A percentile compares a stretch with the other conserved stretches of the same genome.
phyloP scores from a whole-genome alignment of 192 early-diverging fungal species.

The Backusella macrospora region DNA sequence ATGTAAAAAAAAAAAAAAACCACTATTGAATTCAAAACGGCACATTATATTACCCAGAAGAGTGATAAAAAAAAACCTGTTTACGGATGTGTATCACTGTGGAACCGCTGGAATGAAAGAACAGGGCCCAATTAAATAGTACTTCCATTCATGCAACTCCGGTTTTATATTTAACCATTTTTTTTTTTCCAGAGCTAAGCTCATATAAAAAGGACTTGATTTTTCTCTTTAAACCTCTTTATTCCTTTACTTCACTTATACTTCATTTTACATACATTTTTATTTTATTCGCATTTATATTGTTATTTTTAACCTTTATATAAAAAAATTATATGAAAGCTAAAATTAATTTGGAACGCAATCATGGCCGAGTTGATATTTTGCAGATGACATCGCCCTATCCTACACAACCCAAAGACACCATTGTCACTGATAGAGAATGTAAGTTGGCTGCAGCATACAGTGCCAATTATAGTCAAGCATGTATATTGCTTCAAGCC shows the following conservation, averaged over 20 bases:
- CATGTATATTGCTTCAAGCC: slow-evolving; percentile 22
- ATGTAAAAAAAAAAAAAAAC: too few relatives aligned
- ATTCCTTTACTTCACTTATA: background rate
- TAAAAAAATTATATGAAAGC: slow-evolving; percentile 12
- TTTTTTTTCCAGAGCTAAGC: slow-evolving; percentile 2
- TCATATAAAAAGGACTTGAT: background rate
- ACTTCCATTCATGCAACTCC: slow-evolving; percentile 10
- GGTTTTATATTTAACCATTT: slow-evolving; percentile 16
- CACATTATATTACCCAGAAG: slow-evolving; percentile 5
- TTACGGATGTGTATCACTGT: background rate
- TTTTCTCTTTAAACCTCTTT: background rate
- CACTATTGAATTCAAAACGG: too few relatives aligned
- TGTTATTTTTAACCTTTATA: background rate
- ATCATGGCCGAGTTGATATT: slow-evolving; percentile 10
- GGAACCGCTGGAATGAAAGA: slow-evolving; percentile 6
- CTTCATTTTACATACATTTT: background rate
- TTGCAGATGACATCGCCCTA: slow-evolving; percentile 9
- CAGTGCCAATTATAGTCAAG: slow-evolving; percentile 18
- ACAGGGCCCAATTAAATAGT: slow-evolving; percentile 1
- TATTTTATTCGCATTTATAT: background rate
- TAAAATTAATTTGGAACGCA: slow-evolving; percentile 13
- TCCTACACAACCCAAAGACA: background rate
- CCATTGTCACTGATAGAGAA: background rate
- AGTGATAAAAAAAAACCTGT: background rate
- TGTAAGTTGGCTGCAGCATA: background rate